Evolutionary conservation across 169 alveolate genomes (phyloP).

Genomic region (Theileria sp.): DNA sequence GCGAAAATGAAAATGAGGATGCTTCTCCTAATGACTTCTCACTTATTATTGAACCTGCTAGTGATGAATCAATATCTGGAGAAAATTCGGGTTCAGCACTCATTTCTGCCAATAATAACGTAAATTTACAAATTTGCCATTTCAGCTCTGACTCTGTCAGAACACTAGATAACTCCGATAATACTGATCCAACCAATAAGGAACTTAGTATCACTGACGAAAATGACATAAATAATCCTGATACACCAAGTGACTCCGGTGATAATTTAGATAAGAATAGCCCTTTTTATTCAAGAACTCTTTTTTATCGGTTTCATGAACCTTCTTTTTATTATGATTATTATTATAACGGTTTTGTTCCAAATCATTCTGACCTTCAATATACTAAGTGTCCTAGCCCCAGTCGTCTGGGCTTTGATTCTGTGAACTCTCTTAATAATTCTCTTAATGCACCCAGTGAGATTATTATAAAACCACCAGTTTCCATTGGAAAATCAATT

Average conservation of each 20-base stretch:
- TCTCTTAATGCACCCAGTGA: slow-evolving; percentile 54
- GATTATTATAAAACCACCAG: slow-evolving; percentile 49
- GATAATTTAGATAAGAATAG: background rate
- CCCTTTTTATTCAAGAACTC: slow-evolving; percentile 15
- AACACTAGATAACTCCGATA: background rate
- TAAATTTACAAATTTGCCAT: background rate
- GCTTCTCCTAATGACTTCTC: background rate
- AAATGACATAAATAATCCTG: background rate
- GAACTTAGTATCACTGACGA: background rate
- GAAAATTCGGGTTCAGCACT: background rate
- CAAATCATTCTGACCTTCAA: background rate
- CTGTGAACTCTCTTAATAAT: slow-evolving; percentile 29
- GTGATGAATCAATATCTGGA: background rate
- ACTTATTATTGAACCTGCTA: background rate
- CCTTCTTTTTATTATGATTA: background rate
- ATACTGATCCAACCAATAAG: background rate
- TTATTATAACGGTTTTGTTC: background rate
- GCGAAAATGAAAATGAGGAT: background rate
- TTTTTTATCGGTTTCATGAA: slow-evolving; percentile 47
- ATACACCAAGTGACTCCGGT: background rate
- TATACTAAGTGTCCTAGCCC: background rate
- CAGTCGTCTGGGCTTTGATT: slow-evolving; percentile 40
- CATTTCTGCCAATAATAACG: background rate
- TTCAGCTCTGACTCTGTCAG: slow-evolving; percentile 2
- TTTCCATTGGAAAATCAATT: slow-evolving; percentile 44